These are phyloP conservation scores for Vanrija humicola DNA, from an alignment of 1,284 basidiomycete species.

Conservation along the genomic window DNA sequence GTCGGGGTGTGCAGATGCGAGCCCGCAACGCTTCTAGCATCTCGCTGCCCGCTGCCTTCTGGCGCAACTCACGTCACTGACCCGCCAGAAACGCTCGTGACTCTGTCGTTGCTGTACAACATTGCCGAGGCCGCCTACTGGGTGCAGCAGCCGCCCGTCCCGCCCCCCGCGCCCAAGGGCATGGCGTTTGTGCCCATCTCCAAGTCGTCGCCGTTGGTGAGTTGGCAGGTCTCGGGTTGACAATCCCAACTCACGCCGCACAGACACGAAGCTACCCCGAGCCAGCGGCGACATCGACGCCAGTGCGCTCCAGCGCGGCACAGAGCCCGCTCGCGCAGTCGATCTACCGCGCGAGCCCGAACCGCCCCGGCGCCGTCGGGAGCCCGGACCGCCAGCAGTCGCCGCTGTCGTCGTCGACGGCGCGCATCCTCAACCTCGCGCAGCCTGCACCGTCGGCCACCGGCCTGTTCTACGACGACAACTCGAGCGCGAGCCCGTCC, in stretches of 20 bases:
- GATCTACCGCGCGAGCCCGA: constrained; percentile 12
- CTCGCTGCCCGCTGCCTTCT: no score
- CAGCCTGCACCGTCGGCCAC: constrained; percentile 18
- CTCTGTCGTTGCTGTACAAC: constrained; percentile 26
- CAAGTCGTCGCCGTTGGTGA: constrained; percentile 38
- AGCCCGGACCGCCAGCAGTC: constrained; percentile 12
- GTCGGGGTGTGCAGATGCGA: constrained; percentile 7
- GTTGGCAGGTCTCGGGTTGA: constrained; percentile 2
- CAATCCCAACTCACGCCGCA: background rate
- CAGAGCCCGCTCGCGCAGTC: constrained; percentile 11
- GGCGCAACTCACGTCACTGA: background rate
- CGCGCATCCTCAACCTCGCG: constrained; percentile 29
- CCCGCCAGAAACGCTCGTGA: constrained; percentile 25
- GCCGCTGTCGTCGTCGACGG: constrained; percentile 28
- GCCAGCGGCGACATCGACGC: background rate
- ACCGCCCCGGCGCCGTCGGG: background rate
- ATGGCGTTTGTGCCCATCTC: constrained; percentile 15
- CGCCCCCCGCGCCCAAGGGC: constrained; percentile 3
- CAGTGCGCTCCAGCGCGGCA: background rate
- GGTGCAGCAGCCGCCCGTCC: constrained; percentile 23
- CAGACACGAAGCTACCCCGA: constrained; percentile 13
- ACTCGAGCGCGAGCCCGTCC: constrained; percentile 3
- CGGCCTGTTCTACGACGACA: constrained; percentile 36
- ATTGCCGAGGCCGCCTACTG: constrained; percentile 30
- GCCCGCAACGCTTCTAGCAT: constrained; percentile 5